phyloP scores from a whole-genome alignment of 164 flowering plant genomes.

The Nelumbo lutea region DNA sequence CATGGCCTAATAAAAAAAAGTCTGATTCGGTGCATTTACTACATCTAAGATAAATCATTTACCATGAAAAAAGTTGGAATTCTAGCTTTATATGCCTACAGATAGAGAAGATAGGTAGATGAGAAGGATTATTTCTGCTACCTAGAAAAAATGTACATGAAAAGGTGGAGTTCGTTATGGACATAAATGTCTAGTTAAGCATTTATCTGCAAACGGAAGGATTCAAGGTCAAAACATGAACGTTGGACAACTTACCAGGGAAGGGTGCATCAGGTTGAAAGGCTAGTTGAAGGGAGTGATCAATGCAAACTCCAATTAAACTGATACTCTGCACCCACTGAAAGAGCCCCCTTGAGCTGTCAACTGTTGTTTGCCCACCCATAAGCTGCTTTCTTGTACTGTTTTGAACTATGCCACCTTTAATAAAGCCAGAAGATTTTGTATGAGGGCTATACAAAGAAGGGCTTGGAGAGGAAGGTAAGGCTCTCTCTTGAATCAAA shows the following conservation, averaged over 20 bases:
- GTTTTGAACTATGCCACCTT: slow-evolving; percentile 69
- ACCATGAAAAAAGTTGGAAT: too few species aligned
- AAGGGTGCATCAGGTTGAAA: slow-evolving; percentile 60
- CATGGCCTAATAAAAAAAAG: too few species aligned
- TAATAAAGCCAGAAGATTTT: slow-evolving; percentile 65
- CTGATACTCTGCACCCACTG: slow-evolving; percentile 96
- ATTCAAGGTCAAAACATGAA: not conserved
- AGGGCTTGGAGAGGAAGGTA: slow-evolving; percentile 80
- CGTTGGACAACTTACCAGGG: slow-evolving; percentile 38
- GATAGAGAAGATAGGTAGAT: too few species aligned
- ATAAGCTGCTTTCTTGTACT: slow-evolving; percentile 70
- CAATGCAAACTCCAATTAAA: slow-evolving; percentile 66
- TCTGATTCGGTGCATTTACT: too few species aligned
- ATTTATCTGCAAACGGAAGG: not conserved
- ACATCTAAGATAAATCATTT: too few species aligned
- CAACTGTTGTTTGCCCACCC: slow-evolving; percentile 56
- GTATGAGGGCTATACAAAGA: slow-evolving; percentile 63
- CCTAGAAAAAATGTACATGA: too few species aligned
- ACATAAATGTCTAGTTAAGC: too few species aligned
- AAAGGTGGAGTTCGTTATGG: too few species aligned
- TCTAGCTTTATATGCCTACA: too few species aligned
- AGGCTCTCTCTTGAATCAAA: slow-evolving; percentile 73
- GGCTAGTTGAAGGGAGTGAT: slow-evolving; percentile 72
- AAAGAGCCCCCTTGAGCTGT: slow-evolving; percentile 70
- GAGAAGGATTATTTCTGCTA: too few species aligned